These are phyloP conservation scores for Aspergillus transmontanensis DNA, from an alignment of 2,329 filamentous ascomycete species.

Conservation along the genomic window DNA sequence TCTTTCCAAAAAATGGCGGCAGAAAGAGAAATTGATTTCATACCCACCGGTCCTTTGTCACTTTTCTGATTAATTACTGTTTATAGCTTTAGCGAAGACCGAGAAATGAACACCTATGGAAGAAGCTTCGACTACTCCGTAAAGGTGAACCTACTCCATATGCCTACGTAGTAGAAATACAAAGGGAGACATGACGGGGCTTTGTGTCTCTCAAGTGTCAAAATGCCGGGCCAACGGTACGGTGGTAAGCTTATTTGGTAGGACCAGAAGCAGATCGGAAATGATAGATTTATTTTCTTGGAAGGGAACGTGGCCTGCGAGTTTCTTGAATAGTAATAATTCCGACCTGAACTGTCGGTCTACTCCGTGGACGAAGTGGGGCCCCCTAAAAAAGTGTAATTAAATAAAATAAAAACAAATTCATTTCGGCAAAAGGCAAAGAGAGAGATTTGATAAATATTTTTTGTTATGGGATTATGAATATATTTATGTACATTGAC, in stretches of 20 bases:
- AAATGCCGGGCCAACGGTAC: constrained; percentile 15
- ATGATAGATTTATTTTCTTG: constrained; percentile 18
- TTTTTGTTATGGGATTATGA: not conserved
- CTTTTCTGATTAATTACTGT: not conserved
- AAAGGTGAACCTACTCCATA: not conserved
- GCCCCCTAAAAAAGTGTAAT: not conserved
- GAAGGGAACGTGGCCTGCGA: constrained; percentile 22
- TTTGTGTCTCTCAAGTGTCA: constrained; percentile 9
- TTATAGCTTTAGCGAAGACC: not conserved
- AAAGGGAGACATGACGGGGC: not conserved
- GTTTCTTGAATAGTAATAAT: constrained; percentile 17
- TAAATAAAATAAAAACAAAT: not conserved
- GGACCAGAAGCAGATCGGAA: constrained; percentile 3
- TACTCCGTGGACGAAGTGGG: not conserved
- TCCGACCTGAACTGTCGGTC: constrained; percentile 13
- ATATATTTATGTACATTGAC: too few species aligned
- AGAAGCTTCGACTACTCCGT: not conserved
- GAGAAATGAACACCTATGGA: not conserved
- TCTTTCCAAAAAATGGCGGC: not conserved
- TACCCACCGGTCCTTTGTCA: not conserved
- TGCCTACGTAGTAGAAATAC: not conserved
- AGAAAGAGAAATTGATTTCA: not conserved
- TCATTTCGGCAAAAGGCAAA: not conserved
- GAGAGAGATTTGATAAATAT: not conserved
- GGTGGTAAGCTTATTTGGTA: constrained; percentile 14